Evolutionary conservation across 129 eudicot genomes (phyloP).

Genomic region (Oenanthe sinensis): DNA sequence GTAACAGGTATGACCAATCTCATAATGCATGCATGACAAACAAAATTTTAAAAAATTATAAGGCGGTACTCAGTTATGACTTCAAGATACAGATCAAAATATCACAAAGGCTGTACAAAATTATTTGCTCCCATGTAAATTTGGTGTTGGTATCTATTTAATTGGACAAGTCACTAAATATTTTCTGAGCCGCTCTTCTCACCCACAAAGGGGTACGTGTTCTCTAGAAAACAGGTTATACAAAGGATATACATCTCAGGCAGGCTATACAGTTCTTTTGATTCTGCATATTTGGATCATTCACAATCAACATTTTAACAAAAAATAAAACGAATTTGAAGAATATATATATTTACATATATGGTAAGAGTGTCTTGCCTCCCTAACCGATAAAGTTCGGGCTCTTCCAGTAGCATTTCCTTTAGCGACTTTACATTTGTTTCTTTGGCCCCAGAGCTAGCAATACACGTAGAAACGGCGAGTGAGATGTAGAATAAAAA

Average conservation of each 20-base stretch:
- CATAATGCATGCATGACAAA: background rate
- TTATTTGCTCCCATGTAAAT: background rate
- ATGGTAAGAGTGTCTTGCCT: constrained; percentile 35
- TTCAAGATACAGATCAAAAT: background rate
- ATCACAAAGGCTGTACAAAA: background rate
- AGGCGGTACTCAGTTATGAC: background rate
- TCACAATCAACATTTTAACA: background rate
- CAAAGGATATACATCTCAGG: constrained; percentile 7
- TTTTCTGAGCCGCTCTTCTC: background rate
- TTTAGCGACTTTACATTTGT: constrained; percentile 37
- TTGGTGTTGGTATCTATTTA: background rate
- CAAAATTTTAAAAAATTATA: background rate
- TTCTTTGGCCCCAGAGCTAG: constrained; percentile 34
- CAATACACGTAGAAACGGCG: background rate
- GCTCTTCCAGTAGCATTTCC: constrained; percentile 71
- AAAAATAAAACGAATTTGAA: background rate
- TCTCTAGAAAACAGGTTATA: background rate
- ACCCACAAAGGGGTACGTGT: background rate
- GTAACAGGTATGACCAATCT: background rate
- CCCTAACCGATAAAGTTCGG: constrained; percentile 71
- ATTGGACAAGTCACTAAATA: background rate
- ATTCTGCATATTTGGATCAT: constrained; percentile 34
- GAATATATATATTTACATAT: background rate
- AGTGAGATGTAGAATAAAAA: background rate
- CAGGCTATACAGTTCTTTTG: constrained; percentile 31